phyloP scores from a whole-genome alignment of 371 early-diverging fungal genomes.

The Zychaea mexicana region DNA sequence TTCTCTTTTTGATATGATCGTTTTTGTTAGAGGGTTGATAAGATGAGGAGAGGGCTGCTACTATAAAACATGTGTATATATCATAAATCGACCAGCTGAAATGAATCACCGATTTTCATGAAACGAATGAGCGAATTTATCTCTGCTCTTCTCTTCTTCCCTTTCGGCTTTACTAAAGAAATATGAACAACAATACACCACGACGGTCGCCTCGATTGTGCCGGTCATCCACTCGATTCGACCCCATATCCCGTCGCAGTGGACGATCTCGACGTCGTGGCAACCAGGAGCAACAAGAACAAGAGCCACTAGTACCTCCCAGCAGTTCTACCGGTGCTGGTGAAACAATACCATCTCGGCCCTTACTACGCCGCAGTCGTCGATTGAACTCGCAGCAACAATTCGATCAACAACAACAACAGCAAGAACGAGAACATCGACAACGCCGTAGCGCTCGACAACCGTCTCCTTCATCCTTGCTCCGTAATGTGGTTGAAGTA shows the following conservation, averaged over 20 bases:
- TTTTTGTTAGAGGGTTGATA: too few species aligned
- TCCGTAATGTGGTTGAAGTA: background rate
- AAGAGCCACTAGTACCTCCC: background rate
- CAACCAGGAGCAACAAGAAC: too few species aligned
- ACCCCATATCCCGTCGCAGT: background rate
- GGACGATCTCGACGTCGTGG: background rate
- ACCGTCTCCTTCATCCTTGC: background rate
- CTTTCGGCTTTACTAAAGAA: background rate
- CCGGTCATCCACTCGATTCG: background rate
- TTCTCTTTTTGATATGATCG: too few species aligned
- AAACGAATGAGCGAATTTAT: too few species aligned
- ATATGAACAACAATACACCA: background rate
- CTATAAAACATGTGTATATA: too few species aligned
- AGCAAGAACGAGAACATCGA: background rate
- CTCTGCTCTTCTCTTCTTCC: background rate
- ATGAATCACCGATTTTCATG: too few species aligned
- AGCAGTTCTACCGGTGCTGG: background rate
- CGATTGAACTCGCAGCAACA: background rate
- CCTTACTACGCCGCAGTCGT: background rate
- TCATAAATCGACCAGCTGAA: too few species aligned
- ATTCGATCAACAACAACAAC: background rate
- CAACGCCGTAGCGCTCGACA: background rate
- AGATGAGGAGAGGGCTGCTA: too few species aligned
- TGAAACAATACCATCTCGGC: too few species aligned
- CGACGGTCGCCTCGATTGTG: background rate